These are phyloP conservation scores for Pseudozyma flocculosa DNA, from an alignment of 1,284 basidiomycete genomes.

Conservation along the genomic window DNA sequence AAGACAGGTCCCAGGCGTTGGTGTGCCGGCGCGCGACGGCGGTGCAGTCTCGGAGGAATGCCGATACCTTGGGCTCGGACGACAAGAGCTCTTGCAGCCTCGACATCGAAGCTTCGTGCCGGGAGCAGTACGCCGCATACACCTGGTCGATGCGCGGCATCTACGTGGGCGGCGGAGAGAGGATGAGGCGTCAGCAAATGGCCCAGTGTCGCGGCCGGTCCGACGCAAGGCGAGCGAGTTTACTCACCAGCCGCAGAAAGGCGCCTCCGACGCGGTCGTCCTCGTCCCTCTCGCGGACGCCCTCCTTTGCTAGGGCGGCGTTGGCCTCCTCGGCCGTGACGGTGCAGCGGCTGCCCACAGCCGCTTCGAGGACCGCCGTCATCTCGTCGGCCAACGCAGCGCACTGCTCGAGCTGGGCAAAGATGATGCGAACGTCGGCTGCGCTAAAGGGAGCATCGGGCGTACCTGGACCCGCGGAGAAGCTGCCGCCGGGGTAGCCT, in stretches of 20 bases:
- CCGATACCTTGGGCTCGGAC: slow-evolving; percentile 38
- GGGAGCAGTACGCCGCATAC: slow-evolving; percentile 83
- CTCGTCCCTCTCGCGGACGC: slow-evolving; percentile 15
- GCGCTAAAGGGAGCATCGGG: slow-evolving; percentile 64
- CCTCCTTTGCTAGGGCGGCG: slow-evolving; percentile 14
- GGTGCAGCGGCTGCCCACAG: slow-evolving; percentile 44
- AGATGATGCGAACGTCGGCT: slow-evolving; percentile 73
- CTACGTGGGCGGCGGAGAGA: slow-evolving; percentile 58
- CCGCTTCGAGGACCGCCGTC: slow-evolving; percentile 59
- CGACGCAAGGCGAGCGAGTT: too few relatives aligned
- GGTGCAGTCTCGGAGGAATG: slow-evolving; percentile 58
- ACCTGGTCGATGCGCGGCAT: slow-evolving; percentile 74
- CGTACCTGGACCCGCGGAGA: slow-evolving; percentile 11
- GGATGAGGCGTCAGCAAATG: background rate
- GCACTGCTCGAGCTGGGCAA: slow-evolving; percentile 75
- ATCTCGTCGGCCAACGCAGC: slow-evolving; percentile 72
- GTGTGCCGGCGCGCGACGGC: slow-evolving; percentile 59
- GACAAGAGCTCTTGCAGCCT: slow-evolving; percentile 61
- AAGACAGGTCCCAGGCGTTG: slow-evolving; percentile 90
- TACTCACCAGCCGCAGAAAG: slow-evolving; percentile 71
- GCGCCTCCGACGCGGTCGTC: slow-evolving; percentile 73
- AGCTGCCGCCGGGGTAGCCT: background rate
- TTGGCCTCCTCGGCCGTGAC: slow-evolving; percentile 20
- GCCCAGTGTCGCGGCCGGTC: background rate
- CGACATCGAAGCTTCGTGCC: slow-evolving; percentile 73